Conservation (phyloP, 2,329 filamentous ascomycete species). For the Colletotrichum destructivum region DNA sequence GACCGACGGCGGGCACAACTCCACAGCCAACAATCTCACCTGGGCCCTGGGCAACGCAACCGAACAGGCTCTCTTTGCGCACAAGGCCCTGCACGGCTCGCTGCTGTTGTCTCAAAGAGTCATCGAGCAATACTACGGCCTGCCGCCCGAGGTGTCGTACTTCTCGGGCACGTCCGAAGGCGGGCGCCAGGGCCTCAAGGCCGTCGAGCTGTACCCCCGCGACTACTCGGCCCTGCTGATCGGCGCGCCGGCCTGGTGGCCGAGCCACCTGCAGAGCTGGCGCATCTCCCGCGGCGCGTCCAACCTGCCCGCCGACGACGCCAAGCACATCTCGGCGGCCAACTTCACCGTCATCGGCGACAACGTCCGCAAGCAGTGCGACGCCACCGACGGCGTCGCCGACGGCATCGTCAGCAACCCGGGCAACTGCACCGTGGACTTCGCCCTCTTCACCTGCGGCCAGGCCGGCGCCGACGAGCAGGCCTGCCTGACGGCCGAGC, state of each 20-base stretch:
- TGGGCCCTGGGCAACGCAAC: slow-evolving; percentile 59
- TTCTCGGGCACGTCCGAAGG: slow-evolving; percentile 67
- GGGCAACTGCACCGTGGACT: slow-evolving; percentile 60
- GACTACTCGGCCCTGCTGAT: slow-evolving; percentile 69
- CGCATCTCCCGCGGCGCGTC: slow-evolving; percentile 62
- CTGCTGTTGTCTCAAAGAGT: slow-evolving; percentile 64
- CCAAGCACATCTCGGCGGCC: slow-evolving; percentile 58
- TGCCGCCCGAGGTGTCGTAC: slow-evolving; percentile 53
- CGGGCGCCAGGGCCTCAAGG: slow-evolving; percentile 64
- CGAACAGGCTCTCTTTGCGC: slow-evolving; percentile 54
- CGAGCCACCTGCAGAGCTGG: slow-evolving; percentile 60
- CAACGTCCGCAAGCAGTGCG: slow-evolving; percentile 66
- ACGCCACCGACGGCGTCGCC: slow-evolving; percentile 62
- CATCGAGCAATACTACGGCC: slow-evolving; percentile 62
- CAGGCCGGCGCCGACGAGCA: slow-evolving; percentile 45
- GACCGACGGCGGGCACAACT: slow-evolving; percentile 62
- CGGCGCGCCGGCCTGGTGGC: slow-evolving; percentile 66
- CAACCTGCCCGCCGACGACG: slow-evolving; percentile 61
- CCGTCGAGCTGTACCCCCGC: slow-evolving; percentile 12
- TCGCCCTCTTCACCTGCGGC: slow-evolving; percentile 57
- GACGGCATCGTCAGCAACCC: slow-evolving; percentile 67
- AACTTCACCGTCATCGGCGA: slow-evolving; percentile 61
- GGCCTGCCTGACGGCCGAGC: slow-evolving; percentile 59
- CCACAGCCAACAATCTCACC: slow-evolving; percentile 47
- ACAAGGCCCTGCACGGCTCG: slow-evolving; percentile 62